Conservation (phyloP, 805 yeast genomes). For the Ogataea trehalophila region DNA sequence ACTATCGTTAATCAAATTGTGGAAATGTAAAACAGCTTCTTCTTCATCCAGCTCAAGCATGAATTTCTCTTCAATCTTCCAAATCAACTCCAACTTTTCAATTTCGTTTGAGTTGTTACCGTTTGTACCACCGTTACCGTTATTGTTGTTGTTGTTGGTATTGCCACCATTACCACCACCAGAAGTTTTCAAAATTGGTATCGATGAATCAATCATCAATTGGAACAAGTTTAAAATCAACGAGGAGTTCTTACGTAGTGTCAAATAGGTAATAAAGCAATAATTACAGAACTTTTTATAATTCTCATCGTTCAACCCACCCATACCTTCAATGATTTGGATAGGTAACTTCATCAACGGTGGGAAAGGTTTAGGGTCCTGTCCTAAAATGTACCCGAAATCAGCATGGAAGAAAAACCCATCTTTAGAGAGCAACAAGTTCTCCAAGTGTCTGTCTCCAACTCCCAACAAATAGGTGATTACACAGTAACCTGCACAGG, state of each 20-base stretch:
- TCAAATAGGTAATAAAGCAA: slow-evolving; percentile 91
- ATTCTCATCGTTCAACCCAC: slow-evolving; percentile 83
- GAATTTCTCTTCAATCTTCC: slow-evolving; percentile 90
- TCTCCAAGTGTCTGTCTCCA: slow-evolving; percentile 96
- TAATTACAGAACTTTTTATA: slow-evolving; percentile 84
- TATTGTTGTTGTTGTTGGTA: too few relatives aligned
- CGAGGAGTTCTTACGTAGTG: slow-evolving; percentile 83
- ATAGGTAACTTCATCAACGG: slow-evolving; percentile 97
- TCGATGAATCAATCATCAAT: slow-evolving; percentile 88
- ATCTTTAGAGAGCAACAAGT: slow-evolving; percentile 69
- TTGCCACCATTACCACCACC: slow-evolving; percentile 9
- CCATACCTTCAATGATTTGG: slow-evolving; percentile 96
- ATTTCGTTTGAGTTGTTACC: slow-evolving; percentile 31
- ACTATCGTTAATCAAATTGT: slow-evolving; percentile 87
- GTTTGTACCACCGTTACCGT: too few relatives aligned
- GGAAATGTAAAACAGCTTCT: slow-evolving; percentile 93
- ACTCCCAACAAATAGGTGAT: slow-evolving; percentile 92
- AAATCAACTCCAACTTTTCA: slow-evolving; percentile 82
- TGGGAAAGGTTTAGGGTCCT: slow-evolving; percentile 98
- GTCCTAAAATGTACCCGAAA: slow-evolving; percentile 92
- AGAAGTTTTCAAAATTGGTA: slow-evolving; percentile 70
- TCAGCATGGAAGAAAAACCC: slow-evolving; percentile 96
- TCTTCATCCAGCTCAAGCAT: slow-evolving; percentile 92
- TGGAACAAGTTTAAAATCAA: slow-evolving; percentile 87
- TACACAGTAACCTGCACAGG: slow-evolving; percentile 98